Base-by-base conservation (phyloP, 1,284 basidiomycete species). In the Pisolithus thermaeus region DNA sequence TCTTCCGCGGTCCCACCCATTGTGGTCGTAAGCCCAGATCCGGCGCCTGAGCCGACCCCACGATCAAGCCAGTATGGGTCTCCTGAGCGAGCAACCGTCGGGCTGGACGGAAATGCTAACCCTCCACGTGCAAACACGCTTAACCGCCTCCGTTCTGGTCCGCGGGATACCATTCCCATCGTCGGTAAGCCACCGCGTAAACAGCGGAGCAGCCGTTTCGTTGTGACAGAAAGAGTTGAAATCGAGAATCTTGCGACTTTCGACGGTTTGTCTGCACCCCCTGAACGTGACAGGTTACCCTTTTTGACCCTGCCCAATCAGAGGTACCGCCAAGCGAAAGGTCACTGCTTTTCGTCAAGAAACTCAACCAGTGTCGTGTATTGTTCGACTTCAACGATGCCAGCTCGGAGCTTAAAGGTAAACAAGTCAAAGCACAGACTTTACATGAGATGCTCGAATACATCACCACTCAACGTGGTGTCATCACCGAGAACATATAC, bases 351-450 rank as follows among this genome's bases (percentile, higher is more conserved):
- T 99, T 99, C 66, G 78, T 99, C 61, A 91, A 83, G 70, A 99
- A 99, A 73, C 79, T 99, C 49, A 84, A 90, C 68, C 97, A 99
- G 69, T 98, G 95, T 72, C 88, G 90, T 51, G 93, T 97, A 55
- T 77, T 99, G 22, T 99, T 99, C 67, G 97, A 99, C 72, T 99
- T 99, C 73, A 99, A 98, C 69, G 97, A 99, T 67, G 90, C 95
- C 46, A 96, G 91, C 64, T 80, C 90, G 39, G 97, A 99, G 64
- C 81, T 99, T 61, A 89, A 89, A 67, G 96, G 94, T 59, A 99
- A 99, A 75, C 96, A 98, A 71, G 90, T 99, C 75, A 99, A 99
- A 76, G 92, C 96, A 1, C 92, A 97, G 66, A 94, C 97, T 4
- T 73, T 99, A 50, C 93, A 97, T 61, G 97, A 99, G 75, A 94